Base-by-base conservation (phyloP, 176 grass and related monocot genomes). In the Cocos nucifera region DNA sequence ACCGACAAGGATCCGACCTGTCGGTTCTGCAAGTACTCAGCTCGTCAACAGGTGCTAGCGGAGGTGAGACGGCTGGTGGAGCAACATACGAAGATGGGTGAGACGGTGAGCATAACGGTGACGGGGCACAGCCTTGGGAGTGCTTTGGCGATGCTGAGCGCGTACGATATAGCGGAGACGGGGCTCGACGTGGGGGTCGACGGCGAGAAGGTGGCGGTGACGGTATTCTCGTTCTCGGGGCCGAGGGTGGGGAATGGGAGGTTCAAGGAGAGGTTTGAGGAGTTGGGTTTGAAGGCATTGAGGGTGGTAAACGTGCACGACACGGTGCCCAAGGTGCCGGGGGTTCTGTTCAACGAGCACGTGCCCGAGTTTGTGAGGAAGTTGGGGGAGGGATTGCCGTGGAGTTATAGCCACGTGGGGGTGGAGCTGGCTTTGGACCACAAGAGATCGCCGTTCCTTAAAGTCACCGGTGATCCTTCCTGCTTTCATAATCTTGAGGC, bases 1-100 rank as follows among this genome's bases (percentile, higher is more conserved):
- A 84, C 80, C 15, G 82, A 85, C 72, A 77, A 77, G 61, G 92
- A 96, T 69, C 75, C 83, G 0, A 63, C 21, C n/a, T 96, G 92
- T 84, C 78, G 86, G 27, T 87, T 90, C 86, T 90, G 86, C 80
- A 90, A 85, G 80, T 87, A 90, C 80, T 90, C 86, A 0, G 86
- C 86, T 3, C 67, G 86, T 3, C 80, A 96, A 61, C 92, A 96
- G 83, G 78, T 96, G 2, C 69, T 96, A 12, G 22, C 64, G 16
- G 92, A 96, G 86, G 72, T 96, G 44, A 73, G 72, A 16, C 80
- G 76, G 3, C 83, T 96, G 7, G 72, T 88, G 4, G 54, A 19
- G 5, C 62, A 64, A 6, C 75, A 90, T 61, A 5, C 70, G 0
- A 64, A 5, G 56, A 50, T 4, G 1, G 91, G 83, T 0, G 92